Base-by-base conservation (phyloP, 768 basidiomycete species). In the Termitomyces sp. region DNA sequence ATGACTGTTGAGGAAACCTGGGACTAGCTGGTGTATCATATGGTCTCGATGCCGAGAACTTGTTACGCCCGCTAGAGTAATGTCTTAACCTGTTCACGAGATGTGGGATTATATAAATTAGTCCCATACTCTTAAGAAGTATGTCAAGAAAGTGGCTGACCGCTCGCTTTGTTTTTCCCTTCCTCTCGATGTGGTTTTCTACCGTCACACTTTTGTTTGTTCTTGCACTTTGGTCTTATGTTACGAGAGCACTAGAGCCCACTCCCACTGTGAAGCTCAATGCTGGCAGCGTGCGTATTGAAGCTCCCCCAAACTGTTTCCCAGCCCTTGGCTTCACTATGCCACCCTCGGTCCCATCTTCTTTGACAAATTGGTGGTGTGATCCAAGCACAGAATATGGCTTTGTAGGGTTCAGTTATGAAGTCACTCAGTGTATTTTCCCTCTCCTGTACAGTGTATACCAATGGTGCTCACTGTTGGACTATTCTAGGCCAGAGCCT, bases 361-460 rank as follows among this genome's bases (percentile, higher is more conserved):
- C 80, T 2, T 55, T 76, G 37, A 70, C 72, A 11, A 73, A 75
- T 54, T 87, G 85, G 85, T 87, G 88, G 89, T 92, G 89, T 67
- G 68, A 80, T 57, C 67, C 72, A 39, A 70, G 73, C 55, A 82
- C 80, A 0, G 89, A 92, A 67, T 90, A 89, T 63, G 89, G 81
- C 0, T 91, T 91, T 67, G 71, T 91, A 52, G 89, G 88, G 0
- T 87, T 91, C 70, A 87, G 87, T 68, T 91, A 91, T 63, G 88
- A 88, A 65, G 77, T 91, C 24, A 81, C 84, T 44, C 76, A 73
- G 12, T 89, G 88, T 87, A 48, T 18, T 59, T 57, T 55, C 34
- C 30, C 34, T 47, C 15, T 63, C 20, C 34, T 58, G 18, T 3
- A n/a, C 49, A 22, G 30, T 58, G 11, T 12, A 15, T 45, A 22